Evolutionary conservation across 73 alveolate genomes (phyloP), one percentile per base, ranked within the genome.

Genomic region (Paramecium biaurelia): DNA sequence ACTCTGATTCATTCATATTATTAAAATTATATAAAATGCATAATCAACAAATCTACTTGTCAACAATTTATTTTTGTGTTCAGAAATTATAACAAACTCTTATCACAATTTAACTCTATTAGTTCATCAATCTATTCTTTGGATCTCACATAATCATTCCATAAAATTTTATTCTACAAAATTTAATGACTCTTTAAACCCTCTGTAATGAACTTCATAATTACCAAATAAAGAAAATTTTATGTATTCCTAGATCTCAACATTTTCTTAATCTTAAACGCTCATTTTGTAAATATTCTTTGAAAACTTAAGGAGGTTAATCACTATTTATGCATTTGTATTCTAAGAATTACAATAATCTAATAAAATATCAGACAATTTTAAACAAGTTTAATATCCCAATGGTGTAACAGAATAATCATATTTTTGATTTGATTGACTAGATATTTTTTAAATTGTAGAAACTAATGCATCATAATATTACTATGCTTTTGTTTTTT

Each of bases 1-100:
- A 70, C 21, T 70, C 53, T 70, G 57, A 70, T 70, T 70, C 86
- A 70, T 70, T 70, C 86, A 70, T 70, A 63, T 53, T 53, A 53
- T 28, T 63, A 28, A 63, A 63, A 63, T 63, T 28, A 63, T 63
- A 63, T 63, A 63, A 28, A 63, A 63, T 32, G 82, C 37, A 28
- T 63, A 63, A 23, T 63, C 45, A 28, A 63, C 23, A 53, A 15
- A 14, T 14, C 24, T 53, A n/a, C 24, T 12, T 63, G 20, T 63
- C 82, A 63, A 24, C 24, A 63, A 11, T 63, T 63, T 12, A 63
- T 12, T 63, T 63, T 63, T 32, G 37, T 24, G 24, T 63, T 63
- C 24, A 63, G 14, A 1, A 3, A 28, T 24, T 63, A 63, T 21
- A 63, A 5, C 43, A 63, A 28, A 63, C 28, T 32, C 28, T 63